Base-by-base conservation (phyloP, 805 yeast genomes). In the Monosporozyma servazzii region DNA sequence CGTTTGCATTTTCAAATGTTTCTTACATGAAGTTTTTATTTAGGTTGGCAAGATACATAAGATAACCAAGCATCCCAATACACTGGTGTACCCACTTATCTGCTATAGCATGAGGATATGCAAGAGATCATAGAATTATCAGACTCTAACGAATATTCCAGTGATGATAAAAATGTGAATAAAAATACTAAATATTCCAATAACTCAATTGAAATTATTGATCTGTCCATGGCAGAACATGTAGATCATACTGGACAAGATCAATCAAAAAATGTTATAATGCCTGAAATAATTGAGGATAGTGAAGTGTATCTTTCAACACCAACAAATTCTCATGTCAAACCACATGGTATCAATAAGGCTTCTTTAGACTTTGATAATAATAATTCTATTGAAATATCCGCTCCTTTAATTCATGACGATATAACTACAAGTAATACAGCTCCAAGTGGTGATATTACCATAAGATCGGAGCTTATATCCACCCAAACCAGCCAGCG, bases 341-440 rank as follows among this genome's bases (percentile, higher is more conserved):
- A 11, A 15, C 29, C 17, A 25, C 18, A n/a, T 5, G 3, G n/a
- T 27, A 17, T 17, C 31, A 31, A 1, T 5, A 18, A 27, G 10
- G 25, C 15, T 37, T 9, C 4, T 11, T 25, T 43, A 27, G 13
- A 21, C 4, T 41, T 15, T 41, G 44, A 41, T 9, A 41, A 20
- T 21, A 41, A 41, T 41, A 18, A 48, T 5, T 63, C 66, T 3
- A 48, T 54, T 18, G 65, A 63, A 48, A 48, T 63, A 20, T 51
- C 55, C 11, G 58, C 56, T 9, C 62, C 64, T 4, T 59, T 59
- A 41, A 50, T 50, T 10, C 57, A 60, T 18, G 67, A 63, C 50
- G 57, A 53, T 47, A 47, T 47, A 18, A 53, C 51, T 10, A 51
- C 43, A 21, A 29, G 36, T 3, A 51, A 36, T 13, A 48, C 50